Percentiles rank a stretch among this genome's conserved stretches.
phyloP scores from a whole-genome alignment of 352 stramenopile species.

The Globisporangium spinosum region DNA sequence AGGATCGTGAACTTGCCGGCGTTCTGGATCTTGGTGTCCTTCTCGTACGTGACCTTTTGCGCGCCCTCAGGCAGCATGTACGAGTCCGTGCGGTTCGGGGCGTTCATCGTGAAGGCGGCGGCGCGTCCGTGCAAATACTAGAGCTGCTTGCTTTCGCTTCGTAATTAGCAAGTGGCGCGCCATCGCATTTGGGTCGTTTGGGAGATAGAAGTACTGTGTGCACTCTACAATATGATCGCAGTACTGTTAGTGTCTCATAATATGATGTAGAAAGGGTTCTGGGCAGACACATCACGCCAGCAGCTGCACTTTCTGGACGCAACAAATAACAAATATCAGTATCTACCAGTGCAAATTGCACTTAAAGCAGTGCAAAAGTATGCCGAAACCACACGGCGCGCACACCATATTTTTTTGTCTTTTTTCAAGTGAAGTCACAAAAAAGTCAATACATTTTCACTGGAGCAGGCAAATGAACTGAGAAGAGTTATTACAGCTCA shows the following conservation, averaged over 20 bases:
- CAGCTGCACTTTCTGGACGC: no score
- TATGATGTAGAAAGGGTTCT: not conserved
- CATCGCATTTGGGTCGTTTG: not conserved
- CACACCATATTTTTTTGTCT: no score
- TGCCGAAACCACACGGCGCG: no score
- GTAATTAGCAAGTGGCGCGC: not conserved
- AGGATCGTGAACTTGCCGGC: conserved; percentile 97
- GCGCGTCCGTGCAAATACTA: not conserved
- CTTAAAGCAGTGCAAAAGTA: no score
- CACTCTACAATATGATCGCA: not conserved
- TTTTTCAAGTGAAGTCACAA: no score
- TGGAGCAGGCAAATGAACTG: no score
- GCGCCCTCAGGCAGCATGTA: conserved; percentile 83
- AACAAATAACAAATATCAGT: no score
- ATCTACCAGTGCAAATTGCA: no score
- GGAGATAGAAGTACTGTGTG: not conserved
- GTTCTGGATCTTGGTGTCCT: conserved; percentile 97
- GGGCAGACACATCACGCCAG: no score
- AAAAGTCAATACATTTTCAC: no score
- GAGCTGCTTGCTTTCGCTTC: not conserved
- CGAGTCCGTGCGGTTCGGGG: conserved; percentile 76
- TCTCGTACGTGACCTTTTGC: conserved; percentile 93
- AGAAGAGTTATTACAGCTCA: no score
- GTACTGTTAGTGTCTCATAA: not conserved
- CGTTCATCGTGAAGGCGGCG: conserved; percentile 58